Base-by-base conservation (phyloP, 306 rosid genomes). In the Gynostemma pentaphyllum region DNA sequence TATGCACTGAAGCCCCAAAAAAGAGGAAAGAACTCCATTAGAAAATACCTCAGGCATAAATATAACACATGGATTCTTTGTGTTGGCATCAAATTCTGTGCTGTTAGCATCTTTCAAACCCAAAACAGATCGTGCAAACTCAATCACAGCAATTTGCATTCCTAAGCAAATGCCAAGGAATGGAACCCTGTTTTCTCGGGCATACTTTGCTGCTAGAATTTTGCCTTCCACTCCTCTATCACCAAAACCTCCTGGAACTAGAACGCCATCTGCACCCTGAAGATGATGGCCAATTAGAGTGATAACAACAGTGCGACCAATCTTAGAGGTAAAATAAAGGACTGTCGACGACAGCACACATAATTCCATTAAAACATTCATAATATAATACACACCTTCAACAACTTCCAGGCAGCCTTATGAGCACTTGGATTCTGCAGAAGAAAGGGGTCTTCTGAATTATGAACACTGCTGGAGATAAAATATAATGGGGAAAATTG, bases 201-300 rank as follows among this genome's bases (percentile, higher is more conserved):
- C 95, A 76, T 84, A 84, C 72, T 82, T 92, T 53, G 95, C 87
- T 56, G 98, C 98, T 60, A 92, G 90, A 68, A 86, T 84, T 82
- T 92, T 92, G 55, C 98, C 98, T 78, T 82, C 70, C 60, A 88
- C 85, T 76, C 96, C 96, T 79, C 96, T 82, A 70, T 84, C 90
- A 49, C 98, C 98, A 66, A 92, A 92, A 21, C 98, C 98, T 68
- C 98, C 98, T 0, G 98, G 98, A 79, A 92, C 92, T 45, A 92
- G 87, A 62, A 92, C 50, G 65, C 95, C 98, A 66, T 84, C 75
- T 68, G 92, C 94, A 19, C 87, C 96, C 98, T 92, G 92, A 76
- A 80, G 45, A 75, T 7, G 12, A 9, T n/a, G 51, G 62, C 71
- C 21, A 52, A 45, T 79, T 57, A 57, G 53, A 15, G 24, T 26